These are phyloP conservation scores for Phytophthora capsici DNA, from an alignment of 352 stramenopile species.

Conservation along the genomic window DNA sequence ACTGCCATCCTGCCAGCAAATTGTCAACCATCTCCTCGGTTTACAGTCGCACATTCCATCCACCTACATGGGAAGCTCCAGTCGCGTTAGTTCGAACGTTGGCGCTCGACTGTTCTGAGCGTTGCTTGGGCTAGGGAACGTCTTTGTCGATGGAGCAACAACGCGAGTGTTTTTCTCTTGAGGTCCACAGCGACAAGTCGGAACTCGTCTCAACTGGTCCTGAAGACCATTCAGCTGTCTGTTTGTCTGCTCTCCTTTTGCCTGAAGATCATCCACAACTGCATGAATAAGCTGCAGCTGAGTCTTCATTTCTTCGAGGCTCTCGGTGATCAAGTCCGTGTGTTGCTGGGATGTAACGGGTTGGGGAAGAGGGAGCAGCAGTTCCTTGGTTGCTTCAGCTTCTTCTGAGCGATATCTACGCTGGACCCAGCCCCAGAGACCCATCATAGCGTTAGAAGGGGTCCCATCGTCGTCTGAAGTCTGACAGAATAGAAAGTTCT, in stretches of 20 bases:
- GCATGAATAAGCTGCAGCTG: slow-evolving; percentile 33
- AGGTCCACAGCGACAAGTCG: slow-evolving; percentile 10
- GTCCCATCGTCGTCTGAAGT: not conserved
- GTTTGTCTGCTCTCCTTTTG: slow-evolving; percentile 5
- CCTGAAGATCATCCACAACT: slow-evolving; percentile 20
- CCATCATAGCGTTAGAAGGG: not conserved
- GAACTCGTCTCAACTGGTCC: slow-evolving; percentile 6
- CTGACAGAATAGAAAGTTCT: not conserved
- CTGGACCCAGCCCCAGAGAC: slow-evolving; percentile 16
- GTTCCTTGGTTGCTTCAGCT: not conserved
- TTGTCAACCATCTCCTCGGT: not conserved
- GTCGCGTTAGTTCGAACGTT: slow-evolving; percentile 10
- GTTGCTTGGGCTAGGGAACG: not conserved
- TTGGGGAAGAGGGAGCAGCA: slow-evolving; percentile 9
- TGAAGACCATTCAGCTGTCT: slow-evolving; percentile 9
- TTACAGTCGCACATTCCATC: not conserved
- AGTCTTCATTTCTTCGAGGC: slow-evolving; percentile 28
- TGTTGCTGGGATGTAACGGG: not conserved
- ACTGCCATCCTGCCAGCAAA: slow-evolving; percentile 12
- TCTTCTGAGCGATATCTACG: slow-evolving; percentile 1
- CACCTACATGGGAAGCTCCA: slow-evolving; percentile 32
- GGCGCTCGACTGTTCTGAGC: not conserved
- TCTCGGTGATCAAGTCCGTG: slow-evolving; percentile 16
- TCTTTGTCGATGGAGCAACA: not conserved
- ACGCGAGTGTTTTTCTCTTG: not conserved